Evolutionary conservation across 257 asterid species (phyloP).

Genomic region (Solanum ossicruentum): DNA sequence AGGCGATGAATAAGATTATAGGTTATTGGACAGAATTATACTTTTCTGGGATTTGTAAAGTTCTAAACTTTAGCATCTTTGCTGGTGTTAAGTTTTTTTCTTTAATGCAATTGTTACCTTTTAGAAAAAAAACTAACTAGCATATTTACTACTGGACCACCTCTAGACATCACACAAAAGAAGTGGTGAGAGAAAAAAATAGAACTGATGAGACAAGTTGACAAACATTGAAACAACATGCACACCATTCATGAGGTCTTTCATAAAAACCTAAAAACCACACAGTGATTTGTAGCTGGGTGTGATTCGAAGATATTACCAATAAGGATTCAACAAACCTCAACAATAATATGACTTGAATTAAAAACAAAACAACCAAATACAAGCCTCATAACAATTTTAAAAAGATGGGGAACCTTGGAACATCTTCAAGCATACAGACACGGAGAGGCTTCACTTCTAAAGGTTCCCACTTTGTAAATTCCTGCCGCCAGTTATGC

Average conservation of each 20-base stretch:
- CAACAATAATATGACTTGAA: neutral
- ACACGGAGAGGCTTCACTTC: conserved; percentile 86
- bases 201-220: neutral
- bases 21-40: neutral
- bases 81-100: neutral
- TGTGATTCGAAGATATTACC: neutral
- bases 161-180: neutral
- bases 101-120: neutral
- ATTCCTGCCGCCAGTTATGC: conserved; percentile 93
- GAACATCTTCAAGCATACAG: conserved; percentile 91
- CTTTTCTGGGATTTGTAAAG: neutral
- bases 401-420: conserved; percentile 37
- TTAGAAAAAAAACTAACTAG: neutral
- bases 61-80: neutral
- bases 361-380: neutral
- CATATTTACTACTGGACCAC: neutral
- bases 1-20: neutral
- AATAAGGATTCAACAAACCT: neutral
- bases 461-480: conserved; percentile 82
- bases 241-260: neutral
- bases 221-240: neutral
- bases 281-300: neutral
- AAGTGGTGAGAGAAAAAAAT: neutral
- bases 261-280: neutral
- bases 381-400: neutral